Evolutionary conservation across 2,329 filamentous ascomycete species (phyloP), one percentile per base, ranked within the genome.

Genomic region (Colletotrichum somersetense): DNA sequence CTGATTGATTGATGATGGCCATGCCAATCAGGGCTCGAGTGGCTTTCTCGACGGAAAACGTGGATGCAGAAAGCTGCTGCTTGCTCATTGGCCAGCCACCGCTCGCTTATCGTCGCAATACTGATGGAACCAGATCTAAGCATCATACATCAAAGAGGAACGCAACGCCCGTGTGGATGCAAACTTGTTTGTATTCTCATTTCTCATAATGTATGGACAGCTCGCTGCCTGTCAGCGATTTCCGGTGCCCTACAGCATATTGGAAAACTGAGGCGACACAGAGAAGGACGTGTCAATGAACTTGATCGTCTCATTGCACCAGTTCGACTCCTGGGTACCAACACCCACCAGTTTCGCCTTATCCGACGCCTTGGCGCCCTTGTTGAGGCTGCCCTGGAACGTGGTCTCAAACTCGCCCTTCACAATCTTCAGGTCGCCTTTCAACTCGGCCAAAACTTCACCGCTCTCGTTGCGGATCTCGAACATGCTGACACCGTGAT

Each of bases 401-500:
- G 73, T 75, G 56, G 80, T 76, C 23, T 81, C 78, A 62, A 75
- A 77, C 16, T 76, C 68, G 11, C 77, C 78, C 40, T 73, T 73
- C 48, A 74, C 73, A 35, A 82, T 79, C 42, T 74, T 76, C 61
- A 82, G 56, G 3, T 75, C 67, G 2, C 80, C 81, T 62, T 73
- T 76, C 52, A 82, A 63, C 56, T 75, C 71, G 40, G 78, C 78
- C 44, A 81, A 50, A 11, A 73, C 67, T 48, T 78, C 72, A n/a
- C 76, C 76, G 26, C 74, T 71, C 33, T 74, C 72, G 48, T 77
- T 78, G 50, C 76, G 75, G 33, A 83, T 73, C 69, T 80, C 78
- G 38, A 82, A 82, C 23, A 75, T 66, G 64, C 78, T 79, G 20
- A 67, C 52, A 2, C 79, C 80, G 62, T 79, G 75, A 38, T 79